These are phyloP conservation scores for Calonectria crousiana DNA, from an alignment of 2,329 filamentous ascomycete species.

Conservation along the genomic window DNA sequence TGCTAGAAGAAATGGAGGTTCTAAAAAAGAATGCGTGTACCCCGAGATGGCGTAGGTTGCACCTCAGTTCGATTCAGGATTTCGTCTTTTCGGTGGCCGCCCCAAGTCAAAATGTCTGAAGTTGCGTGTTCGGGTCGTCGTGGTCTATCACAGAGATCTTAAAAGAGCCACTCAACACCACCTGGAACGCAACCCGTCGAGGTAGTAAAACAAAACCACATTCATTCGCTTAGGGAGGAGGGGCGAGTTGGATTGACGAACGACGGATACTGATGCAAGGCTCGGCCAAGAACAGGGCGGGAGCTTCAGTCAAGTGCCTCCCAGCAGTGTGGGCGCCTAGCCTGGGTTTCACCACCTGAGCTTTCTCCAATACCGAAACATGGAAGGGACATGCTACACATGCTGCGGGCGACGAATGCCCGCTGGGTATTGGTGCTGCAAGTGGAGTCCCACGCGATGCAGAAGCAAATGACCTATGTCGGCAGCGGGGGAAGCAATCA, in stretches of 20 bases:
- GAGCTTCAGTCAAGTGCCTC: slow-evolving; percentile 30
- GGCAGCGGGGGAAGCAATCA: not conserved
- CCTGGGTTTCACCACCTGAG: slow-evolving; percentile 32
- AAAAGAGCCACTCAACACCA: slow-evolving; percentile 26
- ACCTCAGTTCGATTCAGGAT: slow-evolving; percentile 15
- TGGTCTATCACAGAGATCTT: slow-evolving; percentile 11
- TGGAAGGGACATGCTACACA: slow-evolving; percentile 25
- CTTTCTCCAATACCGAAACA: slow-evolving; percentile 27
- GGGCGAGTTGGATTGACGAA: slow-evolving; percentile 26
- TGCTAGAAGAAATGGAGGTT: not conserved
- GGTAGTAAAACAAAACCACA: slow-evolving; percentile 24
- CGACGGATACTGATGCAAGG: slow-evolving; percentile 17
- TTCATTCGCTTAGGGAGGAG: slow-evolving; percentile 15
- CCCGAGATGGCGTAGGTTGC: slow-evolving; percentile 19
- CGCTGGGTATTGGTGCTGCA: not conserved
- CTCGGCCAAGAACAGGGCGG: slow-evolving; percentile 18
- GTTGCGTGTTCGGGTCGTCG: slow-evolving; percentile 20
- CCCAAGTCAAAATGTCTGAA: slow-evolving; percentile 21
- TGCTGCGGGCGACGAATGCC: slow-evolving; percentile 17
- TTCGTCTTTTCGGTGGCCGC: slow-evolving; percentile 18
- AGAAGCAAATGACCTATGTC: not conserved
- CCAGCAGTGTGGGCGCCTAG: slow-evolving; percentile 24
- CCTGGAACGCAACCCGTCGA: slow-evolving; percentile 28
- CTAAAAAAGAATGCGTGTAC: not conserved
- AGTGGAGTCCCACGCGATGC: slow-evolving; percentile 2